phyloP scores from a whole-genome alignment of 2,329 filamentous ascomycete species.

The Fusarium irregulare region DNA sequence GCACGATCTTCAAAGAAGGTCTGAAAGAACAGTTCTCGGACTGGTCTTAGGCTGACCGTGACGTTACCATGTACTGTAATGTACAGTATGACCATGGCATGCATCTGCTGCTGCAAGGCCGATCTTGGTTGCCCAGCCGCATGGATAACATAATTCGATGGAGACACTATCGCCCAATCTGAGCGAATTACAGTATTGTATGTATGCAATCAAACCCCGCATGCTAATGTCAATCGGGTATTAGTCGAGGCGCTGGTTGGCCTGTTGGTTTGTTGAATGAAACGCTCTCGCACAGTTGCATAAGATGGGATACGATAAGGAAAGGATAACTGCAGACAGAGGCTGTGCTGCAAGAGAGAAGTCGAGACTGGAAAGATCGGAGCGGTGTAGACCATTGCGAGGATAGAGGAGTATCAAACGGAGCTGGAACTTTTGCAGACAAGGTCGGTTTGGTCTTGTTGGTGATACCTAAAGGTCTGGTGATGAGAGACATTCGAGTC shows the following conservation, averaged over 20 bases:
- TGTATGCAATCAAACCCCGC: constrained; percentile 21
- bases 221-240: constrained; percentile 2
- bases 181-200: background rate
- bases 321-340: constrained; percentile 15
- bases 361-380: background rate
- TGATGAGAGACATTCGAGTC: constrained; percentile 11
- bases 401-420: constrained; percentile 8
- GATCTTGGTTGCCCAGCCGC: constrained; percentile 32
- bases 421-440: constrained; percentile 24
- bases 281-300: constrained; percentile 12
- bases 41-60: background rate
- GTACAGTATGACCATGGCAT: constrained; percentile 2
- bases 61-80: background rate
- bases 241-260: constrained; percentile 18
- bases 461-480: constrained; percentile 25
- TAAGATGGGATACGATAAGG: background rate
- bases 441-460: constrained; percentile 12
- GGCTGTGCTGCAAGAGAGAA: constrained; percentile 17
- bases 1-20: background rate
- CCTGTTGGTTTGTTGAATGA: constrained; percentile 8
- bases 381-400: constrained; percentile 23
- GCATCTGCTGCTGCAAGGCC: constrained; percentile 29
- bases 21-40: background rate
- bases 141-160: constrained; percentile 19
- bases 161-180: constrained; percentile 18